These are phyloP conservation scores for Thinopyrum elongatum DNA, from an alignment of 176 grass and related monocot genomes.

Conservation along the genomic window DNA sequence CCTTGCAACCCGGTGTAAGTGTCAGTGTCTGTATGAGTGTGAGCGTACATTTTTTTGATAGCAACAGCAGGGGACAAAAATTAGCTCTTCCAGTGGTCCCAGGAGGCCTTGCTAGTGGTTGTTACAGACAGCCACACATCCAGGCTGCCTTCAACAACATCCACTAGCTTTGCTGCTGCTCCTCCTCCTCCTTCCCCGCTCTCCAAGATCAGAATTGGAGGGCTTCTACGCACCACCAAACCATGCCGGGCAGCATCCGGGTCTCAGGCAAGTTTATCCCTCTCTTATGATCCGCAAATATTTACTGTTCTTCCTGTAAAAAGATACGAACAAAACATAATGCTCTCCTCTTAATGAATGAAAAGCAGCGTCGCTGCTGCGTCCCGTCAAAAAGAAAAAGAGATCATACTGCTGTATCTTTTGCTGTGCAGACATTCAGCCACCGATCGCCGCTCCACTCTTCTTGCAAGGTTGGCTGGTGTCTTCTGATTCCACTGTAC, in stretches of 20 bases:
- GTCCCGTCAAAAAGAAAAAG: too few relatives aligned
- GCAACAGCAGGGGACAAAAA: constrained; percentile 11
- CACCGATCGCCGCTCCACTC: not conserved
- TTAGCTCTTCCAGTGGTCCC: constrained; percentile 22
- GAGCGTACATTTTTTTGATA: not conserved
- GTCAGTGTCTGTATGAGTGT: not conserved
- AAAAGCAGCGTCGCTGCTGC: too few relatives aligned
- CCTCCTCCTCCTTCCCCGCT: not conserved
- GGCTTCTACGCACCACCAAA: constrained; percentile 24
- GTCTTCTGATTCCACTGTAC: not conserved
- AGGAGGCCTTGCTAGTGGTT: constrained; percentile 14
- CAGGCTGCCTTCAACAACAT: constrained; percentile 22
- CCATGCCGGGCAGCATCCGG: constrained; percentile 52
- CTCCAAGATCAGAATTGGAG: constrained; percentile 33
- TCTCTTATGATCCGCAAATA: not conserved
- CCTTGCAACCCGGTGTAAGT: not conserved
- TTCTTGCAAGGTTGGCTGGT: constrained; percentile 44
- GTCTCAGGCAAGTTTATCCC: constrained; percentile 27
- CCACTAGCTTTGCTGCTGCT: constrained; percentile 6
- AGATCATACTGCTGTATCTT: not conserved
- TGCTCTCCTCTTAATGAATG: too few relatives aligned
- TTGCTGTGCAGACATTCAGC: constrained; percentile 30
- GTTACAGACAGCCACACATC: constrained; percentile 24
- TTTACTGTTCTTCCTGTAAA: not conserved
- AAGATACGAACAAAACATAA: not conserved